Evolutionary conservation across 2,329 filamentous ascomycete genomes (phyloP), one percentile per base, ranked within the genome.

Genomic region (Claviceps pazoutovae): DNA sequence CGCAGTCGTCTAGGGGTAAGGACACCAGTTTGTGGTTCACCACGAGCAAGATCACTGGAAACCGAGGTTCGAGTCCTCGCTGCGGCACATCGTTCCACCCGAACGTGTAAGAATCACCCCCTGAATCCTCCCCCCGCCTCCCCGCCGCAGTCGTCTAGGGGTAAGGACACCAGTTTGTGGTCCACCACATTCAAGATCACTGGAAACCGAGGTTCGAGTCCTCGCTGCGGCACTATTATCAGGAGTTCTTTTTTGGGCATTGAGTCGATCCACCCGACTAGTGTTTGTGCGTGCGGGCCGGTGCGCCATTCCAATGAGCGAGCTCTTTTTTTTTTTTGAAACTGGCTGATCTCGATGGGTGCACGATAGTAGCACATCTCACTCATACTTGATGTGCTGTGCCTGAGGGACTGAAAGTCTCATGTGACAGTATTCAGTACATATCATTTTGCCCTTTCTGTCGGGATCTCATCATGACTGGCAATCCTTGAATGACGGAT

Each of bases 131-230:
- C 5, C 23, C 23, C 23, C 23, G 23, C 21, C 14, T 23, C 13
- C 41, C 9, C 19, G 55, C 58, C 55, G 52, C 54, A 57, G 54
- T 61, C 56, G 58, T 62, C 57, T 59, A 61, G 58, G 54, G 60
- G 60, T 60, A 47, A 62, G 56, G 59, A 62, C 58, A 61, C 54
- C 56, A 62, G 60, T 62, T 62, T 62, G 60, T 62, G 60, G 60
- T 17, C 16, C n/a, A 36, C 11, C 13, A 6, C 23, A 44, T 57
- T 17, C 16, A 21, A 1, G 1, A 55, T 16, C 60, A 62, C 60
- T 62, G 60, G 55, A 58, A 59, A 61, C 56, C 57, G 59, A 60
- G 60, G 60, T 62, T 61, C 60, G 60, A 62, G 54, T 62, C 60
- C 60, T 60, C 58, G 58, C 19, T 47, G 37, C 23, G 37, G 21